Evolutionary conservation across 1,284 basidiomycete genomes (phyloP), one percentile per base, ranked within the genome.

Genomic region (Waitea zeae): DNA sequence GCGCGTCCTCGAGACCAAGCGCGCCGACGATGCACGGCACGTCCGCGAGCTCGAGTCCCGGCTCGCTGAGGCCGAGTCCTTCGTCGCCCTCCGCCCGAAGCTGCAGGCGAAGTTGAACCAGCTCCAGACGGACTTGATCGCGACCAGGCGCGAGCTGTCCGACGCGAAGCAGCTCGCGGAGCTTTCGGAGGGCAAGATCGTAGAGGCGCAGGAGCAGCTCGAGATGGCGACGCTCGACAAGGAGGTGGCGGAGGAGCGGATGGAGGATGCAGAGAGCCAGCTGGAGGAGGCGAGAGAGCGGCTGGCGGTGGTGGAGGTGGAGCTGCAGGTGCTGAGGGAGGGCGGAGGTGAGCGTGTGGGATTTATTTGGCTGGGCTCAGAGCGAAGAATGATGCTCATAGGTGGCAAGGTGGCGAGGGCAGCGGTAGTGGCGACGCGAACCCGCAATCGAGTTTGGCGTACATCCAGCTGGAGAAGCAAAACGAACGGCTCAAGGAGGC

Each of bases 221-320:
- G 95, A 99, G 57, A 89, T 97, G 75, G 67, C 77, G 3, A 87
- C 88, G 62, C 57, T 99, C 42, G 95, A 99, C 53, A 89, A 90
- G 53, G 95, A 99, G 53, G 79, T 98, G 35, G 93, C 93, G 0
- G 95, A 98, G 52, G 93, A 97, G 53, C 75, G 77, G 43, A 78
- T 84, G 0, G 93, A 97, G 51, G 53, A 72, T 1, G 75, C 79
- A 0, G 78, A 88, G 50, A 53, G 62, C 0, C 86, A 92, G 45
- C 46, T 90, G 19, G 82, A 82, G 41, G 75, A 76, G 29, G 51
- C 80, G 36, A 80, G 67, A 42, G 90, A 95, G 53, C 69, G 65
- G 44, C 45, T 86, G 18, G 82, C 82, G n/a, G 71, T 83, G 37
- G 48, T 84, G 27, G 78, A 95, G 49, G 71, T 95, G 14, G 92